These are phyloP conservation scores for Cutaneotrichosporon mucoides DNA, from an alignment of 1,284 basidiomycete genomes.

Conservation along the genomic window DNA sequence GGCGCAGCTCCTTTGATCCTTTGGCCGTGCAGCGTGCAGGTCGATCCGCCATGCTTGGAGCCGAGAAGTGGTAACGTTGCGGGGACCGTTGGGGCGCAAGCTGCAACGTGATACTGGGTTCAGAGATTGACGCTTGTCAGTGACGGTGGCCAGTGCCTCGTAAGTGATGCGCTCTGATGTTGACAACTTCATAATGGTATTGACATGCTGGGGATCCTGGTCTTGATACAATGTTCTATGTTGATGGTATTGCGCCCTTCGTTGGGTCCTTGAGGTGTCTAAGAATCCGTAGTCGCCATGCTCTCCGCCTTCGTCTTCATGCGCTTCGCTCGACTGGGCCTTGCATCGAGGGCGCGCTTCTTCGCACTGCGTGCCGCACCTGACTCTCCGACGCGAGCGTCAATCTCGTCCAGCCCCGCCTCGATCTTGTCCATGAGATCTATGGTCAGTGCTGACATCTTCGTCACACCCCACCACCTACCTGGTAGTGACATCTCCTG, in stretches of 20 bases:
- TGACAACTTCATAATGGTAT: no score
- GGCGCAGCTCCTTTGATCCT: no score
- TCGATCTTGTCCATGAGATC: slow-evolving; percentile 13
- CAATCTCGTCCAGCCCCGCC: slow-evolving; percentile 2
- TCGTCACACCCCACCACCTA: background rate
- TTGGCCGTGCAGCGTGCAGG: no score
- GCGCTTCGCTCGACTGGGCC: background rate
- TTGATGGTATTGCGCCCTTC: background rate
- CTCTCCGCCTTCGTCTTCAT: background rate
- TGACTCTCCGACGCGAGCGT: background rate
- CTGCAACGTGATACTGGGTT: no score
- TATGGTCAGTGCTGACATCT: slow-evolving; percentile 5
- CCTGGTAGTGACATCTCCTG: slow-evolving; percentile 7
- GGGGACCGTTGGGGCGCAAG: no score
- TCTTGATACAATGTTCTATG: no score
- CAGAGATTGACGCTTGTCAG: no score
- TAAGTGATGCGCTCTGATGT: no score
- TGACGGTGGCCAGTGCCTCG: no score
- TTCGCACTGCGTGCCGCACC: background rate
- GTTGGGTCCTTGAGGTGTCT: background rate
- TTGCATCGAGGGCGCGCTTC: background rate
- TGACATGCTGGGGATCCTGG: no score
- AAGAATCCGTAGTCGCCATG: background rate
- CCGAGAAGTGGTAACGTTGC: no score
- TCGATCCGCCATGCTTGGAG: no score